Evolutionary conservation across 1,284 basidiomycete genomes (phyloP).

Genomic region (Cryptococcus sp.): DNA sequence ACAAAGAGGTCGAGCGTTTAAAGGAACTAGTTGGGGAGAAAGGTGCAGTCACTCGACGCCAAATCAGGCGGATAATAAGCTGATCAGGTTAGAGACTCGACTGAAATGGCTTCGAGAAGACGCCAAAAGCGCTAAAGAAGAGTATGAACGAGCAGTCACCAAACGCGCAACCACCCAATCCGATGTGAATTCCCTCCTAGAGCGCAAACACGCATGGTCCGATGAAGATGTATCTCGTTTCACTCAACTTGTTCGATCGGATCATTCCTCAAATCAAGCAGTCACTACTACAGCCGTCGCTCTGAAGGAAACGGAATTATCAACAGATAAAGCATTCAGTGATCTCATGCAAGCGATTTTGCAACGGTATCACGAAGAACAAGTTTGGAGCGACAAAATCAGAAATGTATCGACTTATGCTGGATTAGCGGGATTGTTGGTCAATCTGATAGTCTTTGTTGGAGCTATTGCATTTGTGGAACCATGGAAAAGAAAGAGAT

Average conservation of each 20-base stretch:
- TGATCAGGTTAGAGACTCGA: constrained; percentile 28
- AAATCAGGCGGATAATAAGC: neutral
- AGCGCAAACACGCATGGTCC: constrained; percentile 76
- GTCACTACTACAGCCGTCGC: constrained; percentile 64
- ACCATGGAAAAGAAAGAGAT: constrained; percentile 80
- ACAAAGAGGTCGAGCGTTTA: constrained; percentile 78
- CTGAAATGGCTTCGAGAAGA: constrained; percentile 54
- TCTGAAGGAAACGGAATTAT: constrained; percentile 68
- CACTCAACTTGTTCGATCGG: constrained; percentile 77
- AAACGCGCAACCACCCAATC: constrained; percentile 74
- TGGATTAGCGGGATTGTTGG: constrained; percentile 69
- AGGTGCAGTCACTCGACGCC: constrained; percentile 54
- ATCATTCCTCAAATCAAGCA: constrained; percentile 74
- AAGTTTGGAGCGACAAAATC: constrained; percentile 97
- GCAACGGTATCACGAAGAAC: constrained; percentile 82
- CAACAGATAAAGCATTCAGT: constrained; percentile 77
- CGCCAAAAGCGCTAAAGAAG: constrained; percentile 62
- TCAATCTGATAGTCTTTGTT: constrained; percentile 84
- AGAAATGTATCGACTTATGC: constrained; percentile 87
- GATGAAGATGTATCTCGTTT: constrained; percentile 76
- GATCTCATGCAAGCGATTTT: constrained; percentile 81
- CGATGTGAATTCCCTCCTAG: constrained; percentile 83
- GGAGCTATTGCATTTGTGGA: constrained; percentile 82
- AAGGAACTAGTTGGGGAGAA: constrained; percentile 72
- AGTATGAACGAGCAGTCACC: constrained; percentile 68